These are phyloP conservation scores for Neurospora discreta DNA, from an alignment of 495 filamentous ascomycete genomes.

Conservation along the genomic window DNA sequence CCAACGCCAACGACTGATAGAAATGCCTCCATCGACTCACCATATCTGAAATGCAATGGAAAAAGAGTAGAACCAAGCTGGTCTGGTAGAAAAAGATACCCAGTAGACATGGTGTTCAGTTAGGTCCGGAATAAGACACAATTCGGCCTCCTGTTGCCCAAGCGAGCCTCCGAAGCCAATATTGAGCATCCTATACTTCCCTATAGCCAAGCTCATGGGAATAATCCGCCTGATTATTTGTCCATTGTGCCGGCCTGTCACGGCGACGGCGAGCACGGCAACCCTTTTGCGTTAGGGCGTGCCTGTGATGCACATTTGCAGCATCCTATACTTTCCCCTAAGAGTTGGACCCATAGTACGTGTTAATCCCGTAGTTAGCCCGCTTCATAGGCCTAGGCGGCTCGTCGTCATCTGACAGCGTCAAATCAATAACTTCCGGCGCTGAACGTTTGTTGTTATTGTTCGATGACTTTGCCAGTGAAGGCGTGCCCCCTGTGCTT, in stretches of 20 bases:
- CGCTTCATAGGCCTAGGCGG: constrained; percentile 47
- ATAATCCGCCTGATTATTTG: neutral
- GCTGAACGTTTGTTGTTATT: constrained; percentile 49
- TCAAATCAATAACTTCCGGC: constrained; percentile 67
- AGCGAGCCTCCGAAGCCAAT: neutral
- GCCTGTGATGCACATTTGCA: neutral
- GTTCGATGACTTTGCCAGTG: constrained; percentile 27
- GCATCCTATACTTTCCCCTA: neutral
- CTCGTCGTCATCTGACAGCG: constrained; percentile 63
- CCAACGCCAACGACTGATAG: neutral
- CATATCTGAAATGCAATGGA: neutral
- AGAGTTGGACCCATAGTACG: neutral
- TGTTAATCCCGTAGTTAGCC: constrained; percentile 14
- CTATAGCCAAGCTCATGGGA: neutral
- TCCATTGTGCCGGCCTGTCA: neutral
- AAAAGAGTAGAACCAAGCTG: neutral
- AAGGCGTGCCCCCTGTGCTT: constrained; percentile 17
- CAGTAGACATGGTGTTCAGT: neutral
- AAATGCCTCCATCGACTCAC: neutral
- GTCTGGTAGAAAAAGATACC: neutral
- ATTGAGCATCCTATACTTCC: neutral
- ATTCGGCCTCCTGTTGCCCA: neutral
- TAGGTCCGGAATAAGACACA: neutral
- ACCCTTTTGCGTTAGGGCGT: neutral
- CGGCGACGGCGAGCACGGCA: neutral